Conservation (phyloP, 2,329 filamentous ascomycete species). For the Alternaria conjuncta region DNA sequence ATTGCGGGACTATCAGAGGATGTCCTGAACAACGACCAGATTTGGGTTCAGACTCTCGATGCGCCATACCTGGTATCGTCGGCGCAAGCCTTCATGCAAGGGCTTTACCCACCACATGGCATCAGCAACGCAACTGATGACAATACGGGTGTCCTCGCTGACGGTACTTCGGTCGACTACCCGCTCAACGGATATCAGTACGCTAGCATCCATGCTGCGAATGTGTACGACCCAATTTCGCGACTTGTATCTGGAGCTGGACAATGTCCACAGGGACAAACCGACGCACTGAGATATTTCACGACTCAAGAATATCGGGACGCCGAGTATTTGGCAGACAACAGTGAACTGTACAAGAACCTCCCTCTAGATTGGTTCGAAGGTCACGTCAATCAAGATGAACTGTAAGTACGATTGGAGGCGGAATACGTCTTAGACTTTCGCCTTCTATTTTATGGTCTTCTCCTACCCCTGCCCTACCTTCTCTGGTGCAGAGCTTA, state of each 20-base stretch:
- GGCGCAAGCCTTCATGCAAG: conserved; percentile 67
- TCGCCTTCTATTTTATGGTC: background rate
- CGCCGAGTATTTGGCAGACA: conserved; percentile 43
- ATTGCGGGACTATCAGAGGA: conserved; percentile 54
- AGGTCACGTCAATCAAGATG: conserved; percentile 47
- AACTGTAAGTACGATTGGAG: conserved; percentile 25
- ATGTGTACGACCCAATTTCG: conserved; percentile 57
- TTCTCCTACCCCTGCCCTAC: background rate
- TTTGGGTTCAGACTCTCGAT: conserved; percentile 57
- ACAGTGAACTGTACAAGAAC: conserved; percentile 53
- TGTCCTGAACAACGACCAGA: conserved; percentile 53
- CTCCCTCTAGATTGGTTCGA: conserved; percentile 54
- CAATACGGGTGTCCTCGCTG: conserved; percentile 53
- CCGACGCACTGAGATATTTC: conserved; percentile 51
- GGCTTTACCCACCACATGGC: conserved; percentile 62
- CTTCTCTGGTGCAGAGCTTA: background rate
- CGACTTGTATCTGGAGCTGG: conserved; percentile 58
- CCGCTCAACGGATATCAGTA: conserved; percentile 66
- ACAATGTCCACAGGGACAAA: conserved; percentile 51
- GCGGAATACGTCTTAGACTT: background rate
- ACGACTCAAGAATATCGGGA: conserved; percentile 49
- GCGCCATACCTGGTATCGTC: conserved; percentile 58
- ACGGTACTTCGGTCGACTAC: conserved; percentile 54
- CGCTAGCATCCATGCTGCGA: conserved; percentile 55
- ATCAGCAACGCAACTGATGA: conserved; percentile 36